Evolutionary conservation across 441 rosid genomes (phyloP).

Genomic region (Gossypium davidsonii): DNA sequence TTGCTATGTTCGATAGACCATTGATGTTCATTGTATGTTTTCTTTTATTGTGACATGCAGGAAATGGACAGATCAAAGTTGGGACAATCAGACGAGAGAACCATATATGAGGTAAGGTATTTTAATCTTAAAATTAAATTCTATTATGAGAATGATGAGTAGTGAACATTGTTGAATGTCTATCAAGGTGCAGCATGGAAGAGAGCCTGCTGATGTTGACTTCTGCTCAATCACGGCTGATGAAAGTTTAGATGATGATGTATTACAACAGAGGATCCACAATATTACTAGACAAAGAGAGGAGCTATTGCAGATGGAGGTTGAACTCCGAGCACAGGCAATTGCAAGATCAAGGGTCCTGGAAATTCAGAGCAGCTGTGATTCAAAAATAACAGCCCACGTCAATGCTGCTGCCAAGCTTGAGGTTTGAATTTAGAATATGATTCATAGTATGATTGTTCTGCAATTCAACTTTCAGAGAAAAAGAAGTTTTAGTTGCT

Average conservation of each 20-base stretch:
- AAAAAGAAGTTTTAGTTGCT: neutral
- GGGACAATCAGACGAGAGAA: constrained; percentile 71
- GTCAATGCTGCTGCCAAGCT: constrained; percentile 59
- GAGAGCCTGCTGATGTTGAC: constrained; percentile 50
- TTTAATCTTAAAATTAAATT: constrained; percentile 15
- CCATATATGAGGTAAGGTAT: constrained; percentile 67
- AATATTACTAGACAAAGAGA: constrained; percentile 57
- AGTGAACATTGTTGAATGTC: constrained; percentile 29
- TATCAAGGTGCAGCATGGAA: constrained; percentile 74
- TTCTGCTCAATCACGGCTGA: constrained; percentile 53
- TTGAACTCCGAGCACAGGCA: constrained; percentile 66
- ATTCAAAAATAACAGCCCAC: constrained; percentile 58
- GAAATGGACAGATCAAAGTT: constrained; percentile 57
- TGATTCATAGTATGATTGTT: neutral
- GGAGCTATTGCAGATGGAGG: constrained; percentile 72
- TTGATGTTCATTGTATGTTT: neutral
- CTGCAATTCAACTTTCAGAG: constrained; percentile 4
- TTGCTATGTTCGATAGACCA: neutral
- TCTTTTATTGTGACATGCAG: constrained; percentile 25
- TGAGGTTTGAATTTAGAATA: constrained; percentile 44
- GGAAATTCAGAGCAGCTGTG: constrained; percentile 52
- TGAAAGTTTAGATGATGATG: constrained; percentile 47
- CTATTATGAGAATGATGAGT: neutral
- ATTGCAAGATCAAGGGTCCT: constrained; percentile 59
- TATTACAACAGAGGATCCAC: constrained; percentile 61